Percentiles rank a stretch among this genome's conserved stretches.
Evolutionary conservation across 352 stramenopile species (phyloP).

Genomic region (Blastocystis sp.): DNA sequence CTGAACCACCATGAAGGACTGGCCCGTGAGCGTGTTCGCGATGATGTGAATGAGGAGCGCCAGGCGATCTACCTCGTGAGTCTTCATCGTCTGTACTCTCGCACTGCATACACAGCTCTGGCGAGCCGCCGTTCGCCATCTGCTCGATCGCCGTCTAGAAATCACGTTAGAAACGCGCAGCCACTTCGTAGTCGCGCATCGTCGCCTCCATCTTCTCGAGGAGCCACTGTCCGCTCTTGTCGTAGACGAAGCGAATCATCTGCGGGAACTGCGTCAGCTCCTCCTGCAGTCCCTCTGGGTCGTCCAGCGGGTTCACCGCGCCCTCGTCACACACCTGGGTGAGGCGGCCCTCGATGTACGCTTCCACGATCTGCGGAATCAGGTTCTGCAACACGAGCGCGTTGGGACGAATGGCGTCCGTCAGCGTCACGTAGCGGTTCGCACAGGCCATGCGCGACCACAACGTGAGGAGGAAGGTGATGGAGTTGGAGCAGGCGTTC

Average conservation of each 20-base stretch:
- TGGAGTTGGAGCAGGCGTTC: conserved; percentile 51
- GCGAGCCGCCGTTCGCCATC: not conserved
- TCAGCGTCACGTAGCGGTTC: conserved; percentile 44
- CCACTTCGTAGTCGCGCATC: conserved; percentile 24
- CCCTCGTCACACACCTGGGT: conserved; percentile 14
- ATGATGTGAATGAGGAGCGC: conserved; percentile 44
- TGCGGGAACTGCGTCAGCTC: conserved; percentile 54
- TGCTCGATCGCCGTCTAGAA: not conserved
- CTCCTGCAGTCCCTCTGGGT: conserved; percentile 29
- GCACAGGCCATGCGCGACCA: conserved; percentile 52
- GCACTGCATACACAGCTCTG: too few species aligned
- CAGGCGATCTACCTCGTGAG: not conserved
- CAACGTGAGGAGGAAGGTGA: conserved; percentile 49
- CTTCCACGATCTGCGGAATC: conserved; percentile 18
- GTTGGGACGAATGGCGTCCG: not conserved
- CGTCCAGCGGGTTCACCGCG: conserved; percentile 22
- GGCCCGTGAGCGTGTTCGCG: conserved; percentile 2
- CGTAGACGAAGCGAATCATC: conserved; percentile 43
- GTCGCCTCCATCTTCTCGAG: not conserved
- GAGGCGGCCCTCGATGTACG: conserved; percentile 40
- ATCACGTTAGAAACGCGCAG: not conserved
- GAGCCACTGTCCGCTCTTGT: not conserved
- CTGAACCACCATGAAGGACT: conserved; percentile 51
- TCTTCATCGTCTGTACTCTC: not conserved
- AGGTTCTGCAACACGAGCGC: not conserved